Evolutionary conservation across 768 basidiomycete species (phyloP).

Genomic region (Trametes cinnabarina): DNA sequence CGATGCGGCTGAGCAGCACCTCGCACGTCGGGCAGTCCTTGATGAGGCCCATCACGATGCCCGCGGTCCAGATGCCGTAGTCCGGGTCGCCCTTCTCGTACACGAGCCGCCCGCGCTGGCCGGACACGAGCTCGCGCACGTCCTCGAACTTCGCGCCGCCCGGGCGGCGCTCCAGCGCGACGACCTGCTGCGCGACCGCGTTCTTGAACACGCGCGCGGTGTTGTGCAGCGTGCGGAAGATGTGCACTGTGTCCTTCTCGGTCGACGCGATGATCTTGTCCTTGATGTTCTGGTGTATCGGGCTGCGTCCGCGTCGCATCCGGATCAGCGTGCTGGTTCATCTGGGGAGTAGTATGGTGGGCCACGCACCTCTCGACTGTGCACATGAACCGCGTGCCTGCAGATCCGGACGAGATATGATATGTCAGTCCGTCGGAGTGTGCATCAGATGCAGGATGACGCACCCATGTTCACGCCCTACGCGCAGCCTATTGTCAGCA

Average conservation of each 20-base stretch:
- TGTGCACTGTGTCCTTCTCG: constrained; percentile 84
- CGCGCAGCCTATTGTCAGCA: constrained; percentile 10
- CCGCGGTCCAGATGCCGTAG: constrained; percentile 82
- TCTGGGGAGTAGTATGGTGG: background rate
- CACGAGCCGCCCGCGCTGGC: constrained; percentile 64
- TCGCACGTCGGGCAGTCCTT: constrained; percentile 83
- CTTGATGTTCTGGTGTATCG: constrained; percentile 89
- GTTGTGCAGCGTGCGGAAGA: constrained; percentile 84
- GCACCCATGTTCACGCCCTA: constrained; percentile 83
- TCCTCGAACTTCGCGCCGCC: constrained; percentile 90
- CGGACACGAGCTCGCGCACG: constrained; percentile 72
- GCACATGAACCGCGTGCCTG: constrained; percentile 86
- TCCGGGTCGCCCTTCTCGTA: constrained; percentile 86
- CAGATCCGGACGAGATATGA: background rate
- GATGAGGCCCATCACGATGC: constrained; percentile 67
- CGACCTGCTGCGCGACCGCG: constrained; percentile 78
- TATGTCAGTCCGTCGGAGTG: background rate
- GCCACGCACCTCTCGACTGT: constrained; percentile 68
- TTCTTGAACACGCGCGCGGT: constrained; percentile 89
- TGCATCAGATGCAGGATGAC: constrained; percentile 3
- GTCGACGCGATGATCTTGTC: constrained; percentile 80
- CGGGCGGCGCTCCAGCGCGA: constrained; percentile 74
- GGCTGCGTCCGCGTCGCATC: constrained; percentile 42
- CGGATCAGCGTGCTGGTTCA: background rate
- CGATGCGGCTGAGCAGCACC: constrained; percentile 64